Base-by-base conservation (phyloP, 176 grass and related monocot genomes). In the Oryza brachyantha region DNA sequence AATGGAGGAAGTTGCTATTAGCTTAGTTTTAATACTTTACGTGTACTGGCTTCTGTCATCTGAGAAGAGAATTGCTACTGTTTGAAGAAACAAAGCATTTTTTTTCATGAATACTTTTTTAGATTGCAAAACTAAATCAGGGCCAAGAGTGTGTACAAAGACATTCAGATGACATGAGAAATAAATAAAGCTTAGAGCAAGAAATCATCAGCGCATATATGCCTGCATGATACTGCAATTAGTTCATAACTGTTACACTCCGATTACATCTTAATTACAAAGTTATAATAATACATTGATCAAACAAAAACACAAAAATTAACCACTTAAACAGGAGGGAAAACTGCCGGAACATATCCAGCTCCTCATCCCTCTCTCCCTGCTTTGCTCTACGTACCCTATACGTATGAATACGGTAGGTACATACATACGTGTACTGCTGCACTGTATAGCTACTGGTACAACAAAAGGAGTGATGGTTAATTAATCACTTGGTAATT, bases 371-470 rank as follows among this genome's bases (percentile, higher is more conserved):
- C 74, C 59, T 64, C 59, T 40, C 59, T 5, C 21, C 59, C 74
- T 64, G 74, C n/a, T 57, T 12, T 77, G 74, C 61, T 35, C 74
- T 77, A 77, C 1, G 58, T 45, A 45, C 22, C 3, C 74, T 76
- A n/a, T n/a, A 76, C 19, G 22, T 19, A 76, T 76, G 13, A 61
- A 61, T 61, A 28, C 58, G 57, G 1, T 72, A 72, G 14, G 7
- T 77, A 74, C 72, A 59, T 60, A 60, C 24, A 13, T 59, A 60
- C 24, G 31, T 36, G 43, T 46, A 59, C 22, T 52, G 69, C 7
- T 37, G 48, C 29, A 57, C 71, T 74, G 48, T 37, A n/a, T n/a
- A 43, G 58, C 74, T 32, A 72, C 59, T 77, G 38, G 38, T 77
- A 77, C 74, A 74, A 75, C 28, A 73, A 35, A 34, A 34, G 31